Conservation (phyloP, 176 grass and related monocot species). For the Thinopyrum elongatum region DNA sequence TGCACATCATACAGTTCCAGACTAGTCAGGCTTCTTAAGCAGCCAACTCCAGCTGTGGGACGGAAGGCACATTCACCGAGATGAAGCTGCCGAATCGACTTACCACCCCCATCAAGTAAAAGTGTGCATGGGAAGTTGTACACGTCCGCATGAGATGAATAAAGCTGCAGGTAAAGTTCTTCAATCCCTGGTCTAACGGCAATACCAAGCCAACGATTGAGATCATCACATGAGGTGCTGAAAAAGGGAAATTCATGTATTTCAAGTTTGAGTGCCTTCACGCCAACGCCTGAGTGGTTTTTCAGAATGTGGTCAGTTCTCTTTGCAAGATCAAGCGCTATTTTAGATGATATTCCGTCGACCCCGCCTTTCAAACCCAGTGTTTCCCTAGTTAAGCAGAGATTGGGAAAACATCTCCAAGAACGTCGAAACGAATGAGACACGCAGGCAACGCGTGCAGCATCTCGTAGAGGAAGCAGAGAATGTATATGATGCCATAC, state of each 20-base stretch:
- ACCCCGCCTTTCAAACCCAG: neutral
- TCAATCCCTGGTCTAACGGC: constrained; percentile 8
- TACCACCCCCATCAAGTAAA: neutral
- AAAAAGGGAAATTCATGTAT: neutral
- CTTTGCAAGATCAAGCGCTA: neutral
- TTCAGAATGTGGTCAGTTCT: neutral
- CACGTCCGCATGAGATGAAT: neutral
- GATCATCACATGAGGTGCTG: neutral
- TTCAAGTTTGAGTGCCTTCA: neutral
- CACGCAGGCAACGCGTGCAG: neutral
- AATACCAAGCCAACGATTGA: neutral
- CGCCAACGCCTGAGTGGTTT: neutral
- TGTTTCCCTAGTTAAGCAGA: neutral
- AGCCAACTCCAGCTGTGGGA: neutral
- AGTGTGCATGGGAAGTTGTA: neutral
- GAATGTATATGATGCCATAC: constrained; percentile 3
- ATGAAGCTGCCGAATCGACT: neutral
- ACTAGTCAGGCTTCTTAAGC: neutral
- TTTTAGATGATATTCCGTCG: neutral
- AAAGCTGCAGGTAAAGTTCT: neutral
- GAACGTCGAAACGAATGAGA: neutral
- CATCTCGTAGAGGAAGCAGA: neutral
- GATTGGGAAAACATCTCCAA: constrained; percentile 2
- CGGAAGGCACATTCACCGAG: neutral
- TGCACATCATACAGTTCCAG: neutral